Conservation (phyloP, 805 yeast species). For the Sugiyamaella marilandica region DNA sequence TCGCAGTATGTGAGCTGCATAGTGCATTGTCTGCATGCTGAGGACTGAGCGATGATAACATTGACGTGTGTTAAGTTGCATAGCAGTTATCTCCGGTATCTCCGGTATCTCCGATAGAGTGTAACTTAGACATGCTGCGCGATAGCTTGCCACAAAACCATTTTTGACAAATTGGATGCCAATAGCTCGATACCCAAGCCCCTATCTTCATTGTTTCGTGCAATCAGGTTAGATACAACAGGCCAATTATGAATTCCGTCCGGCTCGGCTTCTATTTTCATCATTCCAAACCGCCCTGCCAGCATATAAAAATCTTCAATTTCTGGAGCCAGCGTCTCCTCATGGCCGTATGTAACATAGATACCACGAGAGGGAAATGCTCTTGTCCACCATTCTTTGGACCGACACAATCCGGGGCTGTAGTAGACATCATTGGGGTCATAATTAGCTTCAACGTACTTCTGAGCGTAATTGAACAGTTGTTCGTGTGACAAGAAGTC, state of each 20-base stretch:
- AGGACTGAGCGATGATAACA: too few relatives aligned
- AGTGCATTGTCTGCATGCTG: too few relatives aligned
- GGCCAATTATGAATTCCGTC: conserved; percentile 49
- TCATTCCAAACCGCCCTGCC: conserved; percentile 29
- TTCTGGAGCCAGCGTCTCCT: conserved; percentile 39
- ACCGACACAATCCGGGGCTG: conserved; percentile 33
- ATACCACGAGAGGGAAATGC: conserved; percentile 42
- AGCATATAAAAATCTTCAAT: conserved; percentile 33
- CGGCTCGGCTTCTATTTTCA: conserved; percentile 33
- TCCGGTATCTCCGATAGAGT: background rate
- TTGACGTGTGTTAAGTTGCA: background rate
- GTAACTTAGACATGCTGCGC: background rate
- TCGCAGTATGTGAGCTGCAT: too few relatives aligned
- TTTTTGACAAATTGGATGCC: conserved; percentile 40
- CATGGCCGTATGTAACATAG: conserved; percentile 41
- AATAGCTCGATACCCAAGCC: conserved; percentile 39
- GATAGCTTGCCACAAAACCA: conserved; percentile 41
- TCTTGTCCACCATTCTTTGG: conserved; percentile 36
- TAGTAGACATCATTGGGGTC: conserved; percentile 26
- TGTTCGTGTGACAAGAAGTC: conserved; percentile 20
- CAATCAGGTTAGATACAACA: conserved; percentile 38
- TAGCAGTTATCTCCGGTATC: background rate
- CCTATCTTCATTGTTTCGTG: conserved; percentile 40
- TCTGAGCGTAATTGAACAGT: conserved; percentile 12
- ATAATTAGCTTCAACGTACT: conserved; percentile 14